A percentile compares a stretch with the other conserved stretches of the same genome.
Evolutionary conservation across 1,284 basidiomycete species (phyloP).

Genomic region (Cerrena zonata): DNA sequence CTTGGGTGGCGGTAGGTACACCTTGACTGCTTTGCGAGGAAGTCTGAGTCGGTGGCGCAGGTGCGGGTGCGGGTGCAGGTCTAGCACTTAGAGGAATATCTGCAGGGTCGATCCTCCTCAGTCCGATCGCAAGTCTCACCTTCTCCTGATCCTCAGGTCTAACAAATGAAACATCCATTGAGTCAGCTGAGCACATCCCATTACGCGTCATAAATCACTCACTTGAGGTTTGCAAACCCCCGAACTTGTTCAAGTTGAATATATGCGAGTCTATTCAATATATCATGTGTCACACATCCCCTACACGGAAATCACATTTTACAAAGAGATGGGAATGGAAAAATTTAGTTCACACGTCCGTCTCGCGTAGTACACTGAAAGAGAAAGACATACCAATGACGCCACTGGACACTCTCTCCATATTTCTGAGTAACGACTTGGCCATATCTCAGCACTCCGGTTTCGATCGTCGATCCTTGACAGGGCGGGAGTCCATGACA

Average conservation of each 20-base stretch:
- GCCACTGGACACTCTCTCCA: slow-evolving; percentile 64
- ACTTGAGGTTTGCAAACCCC: slow-evolving; percentile 53
- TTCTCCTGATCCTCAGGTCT: slow-evolving; percentile 58
- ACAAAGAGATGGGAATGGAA: too few relatives aligned
- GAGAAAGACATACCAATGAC: slow-evolving; percentile 53
- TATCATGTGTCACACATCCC: slow-evolving; percentile 64
- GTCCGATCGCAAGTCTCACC: slow-evolving; percentile 50
- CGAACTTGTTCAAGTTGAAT: slow-evolving; percentile 37
- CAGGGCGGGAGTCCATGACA: slow-evolving; percentile 63
- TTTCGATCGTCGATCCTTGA: slow-evolving; percentile 45
- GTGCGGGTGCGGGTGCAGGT: background rate
- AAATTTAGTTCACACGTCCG: background rate
- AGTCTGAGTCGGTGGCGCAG: too few relatives aligned
- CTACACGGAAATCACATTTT: slow-evolving; percentile 31
- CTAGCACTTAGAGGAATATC: slow-evolving; percentile 38
- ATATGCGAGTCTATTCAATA: slow-evolving; percentile 45
- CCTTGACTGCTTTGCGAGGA: too few relatives aligned
- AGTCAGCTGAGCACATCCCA: slow-evolving; percentile 1
- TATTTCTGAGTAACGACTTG: slow-evolving; percentile 37
- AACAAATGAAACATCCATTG: background rate
- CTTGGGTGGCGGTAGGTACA: background rate
- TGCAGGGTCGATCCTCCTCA: slow-evolving; percentile 45
- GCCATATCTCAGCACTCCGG: slow-evolving; percentile 61
- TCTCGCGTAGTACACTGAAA: too few relatives aligned
- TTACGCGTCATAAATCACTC: slow-evolving; percentile 13